Evolutionary conservation across 1,284 basidiomycete genomes (phyloP).

Genomic region (Ceratobasidium sp.): DNA sequence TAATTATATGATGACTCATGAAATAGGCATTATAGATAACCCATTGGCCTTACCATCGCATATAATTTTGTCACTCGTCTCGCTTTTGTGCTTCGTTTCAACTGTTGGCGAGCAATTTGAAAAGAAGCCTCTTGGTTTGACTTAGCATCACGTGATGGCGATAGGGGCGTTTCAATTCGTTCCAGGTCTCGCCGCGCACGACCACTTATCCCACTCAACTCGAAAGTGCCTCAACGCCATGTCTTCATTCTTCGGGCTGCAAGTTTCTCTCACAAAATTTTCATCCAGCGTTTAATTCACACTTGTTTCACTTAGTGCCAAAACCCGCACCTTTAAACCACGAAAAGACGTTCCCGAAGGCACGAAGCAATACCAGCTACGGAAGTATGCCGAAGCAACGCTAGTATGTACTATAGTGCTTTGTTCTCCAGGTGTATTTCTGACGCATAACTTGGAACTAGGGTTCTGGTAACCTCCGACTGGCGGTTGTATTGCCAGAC

Average conservation of each 20-base stretch:
- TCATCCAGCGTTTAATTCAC: conserved; percentile 37
- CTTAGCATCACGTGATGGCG: too few relatives aligned
- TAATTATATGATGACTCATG: too few relatives aligned
- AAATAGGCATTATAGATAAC: too few relatives aligned
- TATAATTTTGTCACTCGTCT: too few relatives aligned
- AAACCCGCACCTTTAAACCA: conserved; percentile 95
- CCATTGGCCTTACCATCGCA: too few relatives aligned
- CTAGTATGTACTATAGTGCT: conserved; percentile 62
- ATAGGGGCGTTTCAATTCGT: too few relatives aligned
- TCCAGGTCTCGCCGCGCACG: too few relatives aligned
- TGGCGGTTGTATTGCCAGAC: conserved; percentile 90
- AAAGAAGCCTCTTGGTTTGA: too few relatives aligned
- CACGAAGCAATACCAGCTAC: conserved; percentile 95
- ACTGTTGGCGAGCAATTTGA: too few relatives aligned
- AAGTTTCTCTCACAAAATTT: conserved; percentile 55
- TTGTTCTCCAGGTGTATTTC: conserved; percentile 12
- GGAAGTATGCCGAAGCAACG: conserved; percentile 97
- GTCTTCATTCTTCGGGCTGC: conserved; percentile 87
- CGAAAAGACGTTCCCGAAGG: conserved; percentile 94
- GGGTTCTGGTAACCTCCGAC: conserved; percentile 92
- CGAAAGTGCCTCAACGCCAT: conserved; percentile 52
- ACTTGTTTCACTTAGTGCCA: conserved; percentile 60
- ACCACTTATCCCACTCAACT: too few relatives aligned
- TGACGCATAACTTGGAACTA: conserved; percentile 48
- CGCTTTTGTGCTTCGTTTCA: too few relatives aligned